These are phyloP conservation scores for Tricladium varicosporioides DNA, from an alignment of 2,329 filamentous ascomycete genomes.

Conservation along the genomic window DNA sequence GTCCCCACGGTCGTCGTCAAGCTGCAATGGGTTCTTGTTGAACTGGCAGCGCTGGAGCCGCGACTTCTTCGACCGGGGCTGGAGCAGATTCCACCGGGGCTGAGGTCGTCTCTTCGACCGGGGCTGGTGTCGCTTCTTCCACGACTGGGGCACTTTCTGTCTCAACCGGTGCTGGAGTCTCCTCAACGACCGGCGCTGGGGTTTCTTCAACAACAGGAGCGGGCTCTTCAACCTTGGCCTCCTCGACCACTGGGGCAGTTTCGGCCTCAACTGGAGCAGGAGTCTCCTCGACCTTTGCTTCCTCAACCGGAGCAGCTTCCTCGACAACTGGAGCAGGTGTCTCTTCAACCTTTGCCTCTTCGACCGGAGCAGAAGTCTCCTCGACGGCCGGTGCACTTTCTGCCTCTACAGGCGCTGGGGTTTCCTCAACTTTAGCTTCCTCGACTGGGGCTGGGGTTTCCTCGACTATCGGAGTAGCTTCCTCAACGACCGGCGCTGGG, in stretches of 20 bases:
- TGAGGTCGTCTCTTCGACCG: conserved; percentile 11
- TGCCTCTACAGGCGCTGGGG: too few species aligned
- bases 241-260: neutral
- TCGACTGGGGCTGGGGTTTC: too few species aligned
- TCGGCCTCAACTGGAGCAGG: neutral
- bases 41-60: neutral
- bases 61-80: too few species aligned
- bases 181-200: neutral
- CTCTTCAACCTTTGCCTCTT: too few species aligned
- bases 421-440: too few species aligned
- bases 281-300: neutral
- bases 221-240: too few species aligned
- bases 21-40: conserved; percentile 13
- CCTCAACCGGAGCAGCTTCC: neutral
- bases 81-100: too few species aligned
- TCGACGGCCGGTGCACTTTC: too few species aligned
- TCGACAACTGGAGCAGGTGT: too few species aligned
- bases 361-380: too few species aligned
- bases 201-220: neutral
- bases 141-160: neutral
- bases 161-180: neutral
- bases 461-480: too few species aligned
- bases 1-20: conserved; percentile 13
- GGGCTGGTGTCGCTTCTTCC: neutral
- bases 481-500: neutral